These are phyloP conservation scores for Camelina neglecta DNA, from an alignment of 345 rosid species.

Conservation along the genomic window DNA sequence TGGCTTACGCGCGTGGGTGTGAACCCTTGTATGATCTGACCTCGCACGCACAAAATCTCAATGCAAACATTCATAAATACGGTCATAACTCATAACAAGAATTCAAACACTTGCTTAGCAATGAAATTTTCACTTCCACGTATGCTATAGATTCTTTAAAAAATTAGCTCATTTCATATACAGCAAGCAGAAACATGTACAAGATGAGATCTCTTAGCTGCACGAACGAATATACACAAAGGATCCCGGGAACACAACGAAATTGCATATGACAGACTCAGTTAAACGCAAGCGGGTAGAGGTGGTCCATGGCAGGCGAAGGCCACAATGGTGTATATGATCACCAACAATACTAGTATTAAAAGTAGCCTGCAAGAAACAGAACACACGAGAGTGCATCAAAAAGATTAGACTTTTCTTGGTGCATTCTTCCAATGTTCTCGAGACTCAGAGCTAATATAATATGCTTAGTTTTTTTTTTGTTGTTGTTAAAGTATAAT, in stretches of 20 bases:
- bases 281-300: not conserved
- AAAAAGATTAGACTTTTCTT: not conserved
- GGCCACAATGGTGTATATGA: not conserved
- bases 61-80: not conserved
- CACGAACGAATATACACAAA: not conserved
- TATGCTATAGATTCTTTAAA: not conserved
- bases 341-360: slow-evolving; percentile 10
- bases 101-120: not conserved
- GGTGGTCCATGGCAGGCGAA: not conserved
- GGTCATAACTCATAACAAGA: not conserved
- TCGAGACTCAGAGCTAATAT: not conserved
- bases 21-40: too few species aligned
- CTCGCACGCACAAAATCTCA: not conserved
- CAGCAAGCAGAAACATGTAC: not conserved
- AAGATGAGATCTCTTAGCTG: not conserved
- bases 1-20: too few species aligned
- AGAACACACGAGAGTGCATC: not conserved
- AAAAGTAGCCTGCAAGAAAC: not conserved
- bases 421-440: not conserved
- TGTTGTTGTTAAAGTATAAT: too few species aligned
- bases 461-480: not conserved
- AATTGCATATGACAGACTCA: not conserved
- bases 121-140: not conserved
- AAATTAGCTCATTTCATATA: not conserved
- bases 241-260: not conserved